Base-by-base conservation (phyloP, 164 flowering plant species). In the Dillenia suffruticosa region DNA sequence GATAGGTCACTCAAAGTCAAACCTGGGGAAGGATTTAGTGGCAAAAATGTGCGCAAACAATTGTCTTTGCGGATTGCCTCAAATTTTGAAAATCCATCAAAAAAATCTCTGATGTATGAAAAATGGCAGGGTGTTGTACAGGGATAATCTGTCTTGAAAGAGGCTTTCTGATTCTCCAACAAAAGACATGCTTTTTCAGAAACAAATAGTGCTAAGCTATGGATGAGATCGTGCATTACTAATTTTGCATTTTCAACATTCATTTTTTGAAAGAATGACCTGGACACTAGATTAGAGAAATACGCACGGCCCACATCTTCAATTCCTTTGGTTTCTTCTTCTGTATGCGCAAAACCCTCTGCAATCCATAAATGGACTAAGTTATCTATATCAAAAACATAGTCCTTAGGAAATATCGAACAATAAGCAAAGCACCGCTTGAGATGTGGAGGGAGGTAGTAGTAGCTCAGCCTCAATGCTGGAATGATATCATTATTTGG, bases 341-440 rank as follows among this genome's bases (percentile, higher is more conserved):
- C 15, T 50, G 12, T 7, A 14, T 50, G 52, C 52, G 47, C 50
- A 12, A 67, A 55, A 5, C 70, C 65, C 44, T 67, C 61, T 0
- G 70, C 65, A 13, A 67, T 61, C 70, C 70, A 60, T 24, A 67
- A 17, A 0, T 14, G 19, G 1, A 59, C 56, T 15, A 67, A 14
- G 8, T 61, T 19, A 19, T 19, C 22, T 19, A 19, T 19, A 19
- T 19, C 22, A 19, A 19, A 19, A 19, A 19, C 22, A 14, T 3
- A 44, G 44, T 54, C 49, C 47, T 57, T 56, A 2, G 61, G 65
- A 40, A 54, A 55, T 11, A 68, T 51, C 1, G 62, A 40, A 44
- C 67, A 68, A 12, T 56, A 68, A 15, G 67, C 53, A 46, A 68
- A 63, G 50, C 71, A 68, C 9, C 43, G 52, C 46, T 49, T 62